These are phyloP conservation scores for Adansonia madagascariensis DNA, from an alignment of 441 rosid species.

Conservation along the genomic window DNA sequence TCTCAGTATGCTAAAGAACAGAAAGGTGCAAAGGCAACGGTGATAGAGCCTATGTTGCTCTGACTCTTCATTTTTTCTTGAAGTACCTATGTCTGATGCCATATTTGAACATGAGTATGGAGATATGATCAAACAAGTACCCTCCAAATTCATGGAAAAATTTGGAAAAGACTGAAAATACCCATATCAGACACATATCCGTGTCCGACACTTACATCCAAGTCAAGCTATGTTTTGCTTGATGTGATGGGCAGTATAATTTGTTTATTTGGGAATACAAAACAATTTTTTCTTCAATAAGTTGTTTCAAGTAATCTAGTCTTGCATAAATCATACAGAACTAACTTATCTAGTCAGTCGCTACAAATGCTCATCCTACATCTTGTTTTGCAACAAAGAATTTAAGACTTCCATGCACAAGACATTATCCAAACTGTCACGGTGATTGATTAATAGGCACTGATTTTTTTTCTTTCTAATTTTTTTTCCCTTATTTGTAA, in stretches of 20 bases:
- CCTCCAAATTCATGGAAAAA: too few species aligned
- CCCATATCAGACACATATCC: too few species aligned
- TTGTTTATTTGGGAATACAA: not conserved
- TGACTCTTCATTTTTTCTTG: too few species aligned
- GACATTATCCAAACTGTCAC: not conserved
- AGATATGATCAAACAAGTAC: too few species aligned
- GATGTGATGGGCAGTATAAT: not conserved
- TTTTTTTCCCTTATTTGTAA: not conserved
- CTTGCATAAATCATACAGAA: not conserved
- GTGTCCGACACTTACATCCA: too few species aligned
- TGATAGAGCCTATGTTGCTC: too few species aligned
- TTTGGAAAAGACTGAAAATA: too few species aligned
- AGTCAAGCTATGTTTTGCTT: not conserved
- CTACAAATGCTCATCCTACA: not conserved
- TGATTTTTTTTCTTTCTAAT: not conserved
- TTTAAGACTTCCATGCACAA: not conserved
- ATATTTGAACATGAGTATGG: too few species aligned
- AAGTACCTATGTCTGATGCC: too few species aligned
- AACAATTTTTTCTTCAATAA: not conserved
- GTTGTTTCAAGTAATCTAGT: not conserved
- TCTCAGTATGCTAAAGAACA: not conserved
- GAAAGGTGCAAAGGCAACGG: not conserved
- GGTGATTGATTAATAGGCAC: not conserved
- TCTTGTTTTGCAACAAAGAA: constrained; percentile 7
- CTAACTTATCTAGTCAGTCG: not conserved